Base-by-base conservation (phyloP, 2,329 filamentous ascomycete genomes). In the Raffaelea deltoideospora region DNA sequence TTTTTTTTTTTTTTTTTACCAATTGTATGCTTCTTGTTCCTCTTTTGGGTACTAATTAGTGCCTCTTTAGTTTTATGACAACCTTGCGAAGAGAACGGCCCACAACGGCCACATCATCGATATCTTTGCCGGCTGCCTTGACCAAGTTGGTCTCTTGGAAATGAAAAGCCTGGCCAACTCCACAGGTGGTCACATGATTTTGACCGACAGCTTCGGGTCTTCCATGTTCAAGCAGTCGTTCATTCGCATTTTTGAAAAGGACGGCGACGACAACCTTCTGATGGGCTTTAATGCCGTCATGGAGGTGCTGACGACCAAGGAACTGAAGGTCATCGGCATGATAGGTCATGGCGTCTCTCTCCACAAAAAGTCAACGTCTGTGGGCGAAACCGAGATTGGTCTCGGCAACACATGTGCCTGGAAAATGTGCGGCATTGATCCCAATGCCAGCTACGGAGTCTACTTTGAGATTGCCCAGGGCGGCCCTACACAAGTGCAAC, bases 171-270 rank as follows among this genome's bases (percentile, higher is more conserved):
- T 98, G 11, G 80, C 87, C 46, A 98, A 96, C 58, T 93, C 80
- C 23, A 98, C 90, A 15, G 90, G 90, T 45, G 90, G 90, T 27
- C 87, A 98, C 54, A 98, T 98, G 79, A 92, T 98, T 45, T 63
- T 98, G 45, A 96, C 90, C 2, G 90, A 98, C 57, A 95, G 87
- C 56, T 98, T 98, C 56, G 96, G 88, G 4, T 92, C 90, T 0
- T 96, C 88, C 40, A 95, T 98, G 79, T 98, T 96, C 68, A 95
- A 90, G 63, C 90, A 98, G 56, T 96, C 90, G 0, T 98, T 98
- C 52, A 80, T 93, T 35, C 80, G 92, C 41, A 78, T 98, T 15
- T 98, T 98, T 53, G 90, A 98, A 55, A 95, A 95, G 59, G 90
- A 98, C 53, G 84, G 72, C 2, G 80, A 93, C 41, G 90, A 95